Evolutionary conservation across 306 rosid species (phyloP), one percentile per base, ranked within the genome.

Genomic region (Delonix regia): DNA sequence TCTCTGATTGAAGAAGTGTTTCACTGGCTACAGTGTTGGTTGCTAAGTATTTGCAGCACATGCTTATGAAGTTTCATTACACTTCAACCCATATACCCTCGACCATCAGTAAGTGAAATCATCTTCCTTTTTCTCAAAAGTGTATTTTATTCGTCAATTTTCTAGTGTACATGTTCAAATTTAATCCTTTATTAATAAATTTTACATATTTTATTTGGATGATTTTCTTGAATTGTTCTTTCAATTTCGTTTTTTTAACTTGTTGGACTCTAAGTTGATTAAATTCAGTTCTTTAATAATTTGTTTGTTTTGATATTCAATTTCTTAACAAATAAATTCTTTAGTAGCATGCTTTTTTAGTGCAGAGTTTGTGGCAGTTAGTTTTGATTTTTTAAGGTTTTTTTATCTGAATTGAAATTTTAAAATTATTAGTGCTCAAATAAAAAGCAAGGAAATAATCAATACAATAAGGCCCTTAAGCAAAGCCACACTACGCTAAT

Each of bases 21-120:
- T n/a, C 94, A 4, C 75, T 95, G 71, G 93, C 94, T 9, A 95
- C 97, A 0, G 98, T 95, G 19, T 95, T 98, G 99, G 87, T 87
- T 48, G 97, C 99, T 0, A 96, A 98, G n/a, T 96, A 95, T 69
- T 88, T 94, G 55, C 98, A 95, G 69, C 87, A 86, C 84, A 80
- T 95, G 53, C 92, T 95, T 55, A 91, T 85, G 76, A 95, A 95
- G 84, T 85, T 94, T 25, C 98, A 95, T 22, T 95, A 88, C 76
- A 74, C 86, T 36, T 69, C 90, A 65, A 93, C 96, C 12, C 85
- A 93, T 52, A 92, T 95, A 55, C 80, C 83, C 67, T 74, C 93
- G 25, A 89, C 97, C 14, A 93, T 92, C 25, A 83, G 99, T 95
- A 34, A 52, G 97, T 83, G 4, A 9, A 18, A 4, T 2, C 9